Evolutionary conservation across 345 rosid species (phyloP).

Genomic region (Gossypium turneri): DNA sequence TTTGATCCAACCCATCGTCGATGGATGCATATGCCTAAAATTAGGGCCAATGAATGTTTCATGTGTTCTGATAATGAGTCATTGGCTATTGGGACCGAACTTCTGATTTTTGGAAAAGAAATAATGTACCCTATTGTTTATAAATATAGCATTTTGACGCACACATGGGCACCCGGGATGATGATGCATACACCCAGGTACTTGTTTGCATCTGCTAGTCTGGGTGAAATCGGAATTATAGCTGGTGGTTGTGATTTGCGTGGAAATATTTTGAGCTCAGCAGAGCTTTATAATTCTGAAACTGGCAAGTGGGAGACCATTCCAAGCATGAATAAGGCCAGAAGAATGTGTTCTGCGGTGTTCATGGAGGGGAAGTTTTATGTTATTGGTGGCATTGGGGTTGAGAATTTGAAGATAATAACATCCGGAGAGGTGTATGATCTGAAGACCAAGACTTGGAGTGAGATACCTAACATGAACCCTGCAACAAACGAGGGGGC

Average conservation of each 20-base stretch:
- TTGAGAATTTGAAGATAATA: conserved; percentile 32
- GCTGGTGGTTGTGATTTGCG: conserved; percentile 76
- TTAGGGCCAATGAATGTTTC: conserved; percentile 50
- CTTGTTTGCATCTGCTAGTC: conserved; percentile 70
- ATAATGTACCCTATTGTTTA: conserved; percentile 35
- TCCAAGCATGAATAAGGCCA: conserved; percentile 56
- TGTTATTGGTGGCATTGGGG: conserved; percentile 66
- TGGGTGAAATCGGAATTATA: conserved; percentile 58
- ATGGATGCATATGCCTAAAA: conserved; percentile 70
- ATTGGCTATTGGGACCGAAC: conserved; percentile 55
- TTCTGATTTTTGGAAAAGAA: conserved; percentile 66
- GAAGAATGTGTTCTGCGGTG: conserved; percentile 73
- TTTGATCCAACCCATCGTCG: conserved; percentile 55
- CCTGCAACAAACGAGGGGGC: conserved; percentile 34
- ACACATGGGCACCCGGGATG: conserved; percentile 48
- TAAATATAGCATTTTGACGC: conserved; percentile 48
- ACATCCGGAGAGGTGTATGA: conserved; percentile 68
- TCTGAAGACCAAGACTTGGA: conserved; percentile 50
- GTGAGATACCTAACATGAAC: conserved; percentile 57
- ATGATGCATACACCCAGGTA: conserved; percentile 58
- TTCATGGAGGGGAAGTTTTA: conserved; percentile 82
- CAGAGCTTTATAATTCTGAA: conserved; percentile 65
- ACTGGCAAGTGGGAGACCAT: conserved; percentile 52
- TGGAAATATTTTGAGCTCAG: conserved; percentile 51
- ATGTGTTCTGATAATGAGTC: conserved; percentile 61